Percentiles rank a stretch among this genome's conserved stretches.
Evolutionary conservation across 2,329 filamentous ascomycete species (phyloP).

Genomic region (Sporothrix curviconia): DNA sequence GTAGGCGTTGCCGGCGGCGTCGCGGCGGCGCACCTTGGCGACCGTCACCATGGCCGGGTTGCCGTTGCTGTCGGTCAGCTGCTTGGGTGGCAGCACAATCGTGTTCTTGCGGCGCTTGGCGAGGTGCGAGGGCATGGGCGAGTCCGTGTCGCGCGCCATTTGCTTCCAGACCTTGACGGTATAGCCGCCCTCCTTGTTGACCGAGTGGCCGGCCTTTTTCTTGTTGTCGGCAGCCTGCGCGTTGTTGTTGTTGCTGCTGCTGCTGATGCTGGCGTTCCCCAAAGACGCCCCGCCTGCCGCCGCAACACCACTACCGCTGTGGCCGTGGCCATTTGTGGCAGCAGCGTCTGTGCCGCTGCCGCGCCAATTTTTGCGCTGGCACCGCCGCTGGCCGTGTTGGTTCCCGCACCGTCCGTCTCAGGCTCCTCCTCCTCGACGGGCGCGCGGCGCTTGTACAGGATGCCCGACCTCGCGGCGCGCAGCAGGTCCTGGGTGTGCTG

Average conservation of each 20-base stretch:
- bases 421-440: slow-evolving; percentile 54
- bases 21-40: slow-evolving; percentile 71
- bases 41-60: slow-evolving; percentile 55
- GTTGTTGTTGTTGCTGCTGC: neutral
- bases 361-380: slow-evolving; percentile 18
- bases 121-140: slow-evolving; percentile 44
- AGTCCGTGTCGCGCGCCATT: slow-evolving; percentile 52
- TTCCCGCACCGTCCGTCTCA: slow-evolving; percentile 35
- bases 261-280: neutral
- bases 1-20: slow-evolving; percentile 73
- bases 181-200: slow-evolving; percentile 41
- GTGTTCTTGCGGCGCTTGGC: slow-evolving; percentile 57
- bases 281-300: neutral
- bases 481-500: slow-evolving; percentile 77
- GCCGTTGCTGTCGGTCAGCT: slow-evolving; percentile 33
- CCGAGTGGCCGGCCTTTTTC: slow-evolving; percentile 34
- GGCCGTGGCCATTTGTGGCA: too few relatives aligned
- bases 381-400: slow-evolving; percentile 15
- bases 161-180: slow-evolving; percentile 56
- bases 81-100: slow-evolving; percentile 48
- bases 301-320: neutral
- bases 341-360: neutral
- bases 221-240: slow-evolving; percentile 26
- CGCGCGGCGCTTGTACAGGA: slow-evolving; percentile 65
- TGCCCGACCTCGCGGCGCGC: slow-evolving; percentile 70